These are phyloP conservation scores for Globisporangium spinosum DNA, from an alignment of 352 stramenopile species.

Conservation along the genomic window DNA sequence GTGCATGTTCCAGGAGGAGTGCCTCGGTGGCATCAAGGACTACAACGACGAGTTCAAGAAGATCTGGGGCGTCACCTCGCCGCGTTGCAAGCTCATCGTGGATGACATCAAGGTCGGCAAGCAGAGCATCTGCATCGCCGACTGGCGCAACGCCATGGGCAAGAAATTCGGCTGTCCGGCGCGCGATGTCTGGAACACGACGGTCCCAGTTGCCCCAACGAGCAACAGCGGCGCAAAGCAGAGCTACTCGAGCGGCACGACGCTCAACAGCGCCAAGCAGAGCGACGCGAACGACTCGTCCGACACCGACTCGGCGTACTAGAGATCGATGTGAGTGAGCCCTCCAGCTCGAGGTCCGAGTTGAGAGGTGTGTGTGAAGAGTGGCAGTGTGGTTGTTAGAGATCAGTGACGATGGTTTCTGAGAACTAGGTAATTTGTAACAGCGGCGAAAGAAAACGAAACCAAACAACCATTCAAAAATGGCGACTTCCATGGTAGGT, in stretches of 20 bases:
- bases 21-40: constrained; percentile 36
- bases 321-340: background rate
- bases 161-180: background rate
- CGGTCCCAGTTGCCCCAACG: background rate
- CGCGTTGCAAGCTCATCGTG: background rate
- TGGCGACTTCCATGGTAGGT: background rate
- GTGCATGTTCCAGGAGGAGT: constrained; percentile 52
- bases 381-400: background rate
- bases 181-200: background rate
- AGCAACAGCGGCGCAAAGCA: background rate
- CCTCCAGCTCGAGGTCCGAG: no score
- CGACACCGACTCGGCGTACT: background rate
- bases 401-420: background rate
- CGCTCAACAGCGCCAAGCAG: background rate
- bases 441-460: background rate
- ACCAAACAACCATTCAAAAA: background rate
- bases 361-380: background rate
- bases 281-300: background rate
- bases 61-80: constrained; percentile 26
- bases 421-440: background rate
- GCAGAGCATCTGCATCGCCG: background rate
- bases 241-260: background rate
- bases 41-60: constrained; percentile 44
- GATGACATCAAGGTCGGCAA: background rate
- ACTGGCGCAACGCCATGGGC: background rate